Evolutionary conservation across 331 rosid genomes (phyloP).

Genomic region (Pyrus hybrid): DNA sequence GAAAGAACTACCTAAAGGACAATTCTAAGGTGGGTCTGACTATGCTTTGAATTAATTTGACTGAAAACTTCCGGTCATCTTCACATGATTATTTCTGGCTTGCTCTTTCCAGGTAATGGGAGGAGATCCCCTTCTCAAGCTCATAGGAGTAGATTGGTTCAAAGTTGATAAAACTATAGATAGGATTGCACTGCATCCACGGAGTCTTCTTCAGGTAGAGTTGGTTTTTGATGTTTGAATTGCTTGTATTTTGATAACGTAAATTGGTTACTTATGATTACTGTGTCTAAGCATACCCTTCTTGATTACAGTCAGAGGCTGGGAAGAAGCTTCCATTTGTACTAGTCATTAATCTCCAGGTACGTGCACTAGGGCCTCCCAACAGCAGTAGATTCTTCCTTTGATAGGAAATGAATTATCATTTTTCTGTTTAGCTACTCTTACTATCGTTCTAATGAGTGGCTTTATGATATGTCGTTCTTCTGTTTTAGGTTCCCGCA

Average conservation of each 20-base stretch:
- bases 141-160: conserved; percentile 85
- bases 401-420: background rate
- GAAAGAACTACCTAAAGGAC: conserved; percentile 88
- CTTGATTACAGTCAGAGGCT: conserved; percentile 63
- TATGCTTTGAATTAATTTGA: background rate
- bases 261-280: background rate
- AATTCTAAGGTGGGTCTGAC: conserved; percentile 55
- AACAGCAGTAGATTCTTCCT: background rate
- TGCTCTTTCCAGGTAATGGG: conserved; percentile 60
- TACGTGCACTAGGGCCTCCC: conserved; percentile 17
- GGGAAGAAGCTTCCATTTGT: conserved; percentile 86
- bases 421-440: background rate
- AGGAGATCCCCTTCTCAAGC: conserved; percentile 93
- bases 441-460: background rate
- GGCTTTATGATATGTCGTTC: background rate
- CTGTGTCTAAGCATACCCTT: conserved; percentile 23
- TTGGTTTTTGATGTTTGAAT: background rate
- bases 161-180: conserved; percentile 48
- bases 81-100: background rate
- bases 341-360: conserved; percentile 89
- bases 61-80: background rate
- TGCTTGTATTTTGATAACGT: background rate
- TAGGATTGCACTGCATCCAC: conserved; percentile 67
- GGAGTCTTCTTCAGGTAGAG: conserved; percentile 73
- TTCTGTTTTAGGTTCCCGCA: conserved; percentile 71